Conservation (phyloP, 768 basidiomycete species). For the Rhizopogon roseolus region DNA sequence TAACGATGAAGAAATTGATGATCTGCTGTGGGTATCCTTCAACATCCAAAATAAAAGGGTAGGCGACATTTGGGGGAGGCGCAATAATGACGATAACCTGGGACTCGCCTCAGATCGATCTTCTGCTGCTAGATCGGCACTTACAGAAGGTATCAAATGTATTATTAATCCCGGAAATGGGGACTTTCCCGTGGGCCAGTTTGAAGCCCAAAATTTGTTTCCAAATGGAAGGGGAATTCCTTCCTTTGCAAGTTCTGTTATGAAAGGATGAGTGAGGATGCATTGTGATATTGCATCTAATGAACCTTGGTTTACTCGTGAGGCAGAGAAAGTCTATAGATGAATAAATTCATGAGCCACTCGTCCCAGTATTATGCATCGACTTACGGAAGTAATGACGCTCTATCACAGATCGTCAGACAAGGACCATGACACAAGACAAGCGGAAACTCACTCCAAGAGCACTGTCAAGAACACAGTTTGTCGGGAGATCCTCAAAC, state of each 20-base stretch:
- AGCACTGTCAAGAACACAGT: conserved; percentile 23
- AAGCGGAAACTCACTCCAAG: conserved; percentile 24
- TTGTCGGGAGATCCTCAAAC: not conserved
- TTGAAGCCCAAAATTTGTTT: conserved; percentile 56
- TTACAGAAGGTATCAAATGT: conserved; percentile 48
- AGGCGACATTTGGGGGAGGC: conserved; percentile 47
- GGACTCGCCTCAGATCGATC: conserved; percentile 33
- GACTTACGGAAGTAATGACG: conserved; percentile 28
- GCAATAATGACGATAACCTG: conserved; percentile 49
- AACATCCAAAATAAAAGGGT: conserved; percentile 59
- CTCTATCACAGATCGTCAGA: conserved; percentile 10
- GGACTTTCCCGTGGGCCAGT: conserved; percentile 55
- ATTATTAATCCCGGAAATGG: conserved; percentile 53
- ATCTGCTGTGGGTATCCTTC: conserved; percentile 47
- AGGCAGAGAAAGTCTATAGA: conserved; percentile 42
- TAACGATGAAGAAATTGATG: conserved; percentile 49
- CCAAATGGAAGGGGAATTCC: conserved; percentile 58
- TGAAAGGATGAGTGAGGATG: not conserved
- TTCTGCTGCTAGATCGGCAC: conserved; percentile 3
- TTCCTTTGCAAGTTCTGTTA: conserved; percentile 53
- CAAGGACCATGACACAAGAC: not conserved
- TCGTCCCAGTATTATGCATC: not conserved
- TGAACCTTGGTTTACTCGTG: conserved; percentile 48
- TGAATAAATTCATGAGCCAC: not conserved
- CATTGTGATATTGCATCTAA: not conserved